Base-by-base conservation (phyloP, 1,284 basidiomycete species). In the Inonotus obliquus region DNA sequence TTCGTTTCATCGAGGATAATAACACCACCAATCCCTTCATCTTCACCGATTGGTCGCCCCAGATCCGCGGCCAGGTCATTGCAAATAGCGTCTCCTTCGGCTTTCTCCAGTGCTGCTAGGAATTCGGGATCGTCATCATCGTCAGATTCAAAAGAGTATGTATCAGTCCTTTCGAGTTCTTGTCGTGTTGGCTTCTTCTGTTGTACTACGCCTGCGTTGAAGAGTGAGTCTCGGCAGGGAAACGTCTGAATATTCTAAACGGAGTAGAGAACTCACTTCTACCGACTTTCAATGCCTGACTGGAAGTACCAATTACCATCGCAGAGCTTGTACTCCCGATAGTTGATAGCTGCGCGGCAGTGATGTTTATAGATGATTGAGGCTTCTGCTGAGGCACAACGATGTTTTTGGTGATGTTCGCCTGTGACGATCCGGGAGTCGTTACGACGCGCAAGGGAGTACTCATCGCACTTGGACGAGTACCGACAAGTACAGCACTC, bases 41-140 rank as follows among this genome's bases (percentile, higher is more conserved):
- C 81, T 52, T 73, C 80, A 65, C 82, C 78, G 57, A 87, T 81
- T 5, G 69, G 74, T 2, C 73, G 65, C 7, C 74, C 74, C 7
- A 74, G 44, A 14, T 72, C 73, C 25, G 63, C 60, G 19, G 39
- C 55, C 5, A 21, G 10, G n/a, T 63, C 62, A 19, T 44, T 67
- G 67, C 79, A 78, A 51, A 71, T 70, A 21, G 77, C 79, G 63
- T 86, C 84, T 19, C 74, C 74, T 11, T 82, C 82, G 1, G 77
- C 80, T 1, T 86, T 74, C 64, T 87, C 85, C 23, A 87, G 75
- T 9, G 76, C 73, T 25, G 84, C 84, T 41, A 85, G 74, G 64
- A 87, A 39, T n/a, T n/a, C n/a, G n/a, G n/a, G n/a, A 39, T 39
- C 79, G 4, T 77, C 83, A 60, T 83, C 86, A 56, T 89, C 87